Evolutionary conservation across 1,284 basidiomycete species (phyloP).

Genomic region (Apiotrichum akiyoshidainum): DNA sequence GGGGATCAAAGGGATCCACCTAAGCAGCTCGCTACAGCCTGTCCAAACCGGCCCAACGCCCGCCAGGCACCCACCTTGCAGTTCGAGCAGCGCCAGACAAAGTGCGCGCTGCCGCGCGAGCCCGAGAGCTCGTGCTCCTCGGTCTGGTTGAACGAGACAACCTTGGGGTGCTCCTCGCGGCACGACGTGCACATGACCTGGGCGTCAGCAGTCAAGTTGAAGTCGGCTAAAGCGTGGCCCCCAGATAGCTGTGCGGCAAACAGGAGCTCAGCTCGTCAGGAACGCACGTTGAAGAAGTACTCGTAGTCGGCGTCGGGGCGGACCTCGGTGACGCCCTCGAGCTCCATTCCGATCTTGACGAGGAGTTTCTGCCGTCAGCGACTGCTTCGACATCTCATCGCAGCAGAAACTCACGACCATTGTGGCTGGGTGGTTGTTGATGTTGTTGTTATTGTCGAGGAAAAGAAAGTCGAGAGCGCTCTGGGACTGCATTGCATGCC

Average conservation of each 20-base stretch:
- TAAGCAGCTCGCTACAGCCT: too few relatives aligned
- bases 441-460: neutral
- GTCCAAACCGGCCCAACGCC: neutral
- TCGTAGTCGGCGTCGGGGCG: slow-evolving; percentile 44
- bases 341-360: slow-evolving; percentile 47
- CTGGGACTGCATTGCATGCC: too few relatives aligned
- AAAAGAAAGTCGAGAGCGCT: too few relatives aligned
- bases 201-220: neutral
- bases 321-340: slow-evolving; percentile 48
- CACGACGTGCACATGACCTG: slow-evolving; percentile 48
- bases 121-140: slow-evolving; percentile 47
- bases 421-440: neutral
- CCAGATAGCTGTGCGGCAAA: neutral
- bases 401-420: slow-evolving; percentile 14
- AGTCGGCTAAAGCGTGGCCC: too few relatives aligned
- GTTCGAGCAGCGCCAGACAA: slow-evolving; percentile 48
- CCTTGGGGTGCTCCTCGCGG: slow-evolving; percentile 47
- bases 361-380: slow-evolving; percentile 43
- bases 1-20: too few relatives aligned
- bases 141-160: slow-evolving; percentile 44
- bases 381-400: neutral
- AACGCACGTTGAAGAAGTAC: slow-evolving; percentile 47
- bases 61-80: slow-evolving; percentile 43
- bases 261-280: neutral
- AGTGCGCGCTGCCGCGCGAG: slow-evolving; percentile 47